A percentile compares a stretch with the other conserved stretches of the same genome.
These are phyloP conservation scores for Sphenostylis stenocarpa DNA, from an alignment of 306 rosid species.

Conservation along the genomic window DNA sequence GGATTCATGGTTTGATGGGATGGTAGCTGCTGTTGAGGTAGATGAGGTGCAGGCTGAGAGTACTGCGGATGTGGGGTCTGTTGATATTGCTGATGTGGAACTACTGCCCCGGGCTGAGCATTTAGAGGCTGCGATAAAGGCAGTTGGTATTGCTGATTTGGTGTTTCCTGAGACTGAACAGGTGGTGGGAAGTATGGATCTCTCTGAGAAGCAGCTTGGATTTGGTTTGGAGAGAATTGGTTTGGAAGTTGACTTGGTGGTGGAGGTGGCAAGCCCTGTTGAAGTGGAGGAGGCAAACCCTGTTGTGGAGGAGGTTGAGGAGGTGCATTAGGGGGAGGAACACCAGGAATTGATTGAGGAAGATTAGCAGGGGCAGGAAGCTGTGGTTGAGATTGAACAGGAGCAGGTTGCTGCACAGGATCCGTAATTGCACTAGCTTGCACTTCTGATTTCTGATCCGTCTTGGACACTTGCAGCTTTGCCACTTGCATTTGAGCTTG, in stretches of 20 bases:
- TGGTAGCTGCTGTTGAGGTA: slow-evolving; percentile 63
- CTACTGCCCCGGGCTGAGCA: slow-evolving; percentile 53
- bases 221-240: slow-evolving; percentile 68
- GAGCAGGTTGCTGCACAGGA: slow-evolving; percentile 59
- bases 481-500: slow-evolving; percentile 69
- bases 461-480: slow-evolving; percentile 58
- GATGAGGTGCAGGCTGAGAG: slow-evolving; percentile 57
- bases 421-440: slow-evolving; percentile 36
- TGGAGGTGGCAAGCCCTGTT: slow-evolving; percentile 51
- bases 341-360: slow-evolving; percentile 50
- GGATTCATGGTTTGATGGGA: slow-evolving; percentile 48
- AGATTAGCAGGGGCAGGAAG: slow-evolving; percentile 48
- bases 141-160: slow-evolving; percentile 66
- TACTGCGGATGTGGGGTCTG: slow-evolving; percentile 60
- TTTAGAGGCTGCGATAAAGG: slow-evolving; percentile 58
- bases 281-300: slow-evolving; percentile 49
- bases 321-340: slow-evolving; percentile 68
- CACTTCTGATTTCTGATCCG: slow-evolving; percentile 48
- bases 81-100: slow-evolving; percentile 65
- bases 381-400: slow-evolving; percentile 64
- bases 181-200: slow-evolving; percentile 65
- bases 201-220: slow-evolving; percentile 58
- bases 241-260: slow-evolving; percentile 55
- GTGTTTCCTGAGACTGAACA: slow-evolving; percentile 63
- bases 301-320: slow-evolving; percentile 57